phyloP scores from a whole-genome alignment of 164 flowering plant genomes.

The Euptelea pleiosperma region DNA sequence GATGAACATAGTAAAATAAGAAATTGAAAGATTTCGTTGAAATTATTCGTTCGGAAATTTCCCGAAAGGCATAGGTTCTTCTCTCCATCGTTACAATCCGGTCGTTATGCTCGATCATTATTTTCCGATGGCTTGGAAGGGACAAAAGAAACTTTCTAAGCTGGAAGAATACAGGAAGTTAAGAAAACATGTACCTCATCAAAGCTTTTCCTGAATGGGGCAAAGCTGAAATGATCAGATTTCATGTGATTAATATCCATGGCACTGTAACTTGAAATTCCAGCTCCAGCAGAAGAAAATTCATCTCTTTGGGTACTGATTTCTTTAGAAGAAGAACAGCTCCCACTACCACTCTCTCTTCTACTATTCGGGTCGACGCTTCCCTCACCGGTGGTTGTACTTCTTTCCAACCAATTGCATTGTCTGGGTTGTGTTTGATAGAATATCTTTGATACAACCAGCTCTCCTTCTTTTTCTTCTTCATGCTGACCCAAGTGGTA shows the following conservation, averaged over 20 bases:
- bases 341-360: slow-evolving; percentile 49
- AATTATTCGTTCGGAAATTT: too few species aligned
- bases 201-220: slow-evolving; percentile 30
- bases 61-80: too few species aligned
- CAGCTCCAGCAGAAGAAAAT: slow-evolving; percentile 32
- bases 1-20: too few species aligned
- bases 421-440: too few species aligned
- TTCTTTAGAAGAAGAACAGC: slow-evolving; percentile 46
- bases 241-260: slow-evolving; percentile 66
- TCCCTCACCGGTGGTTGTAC: slow-evolving; percentile 31
- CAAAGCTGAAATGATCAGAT: slow-evolving; percentile 40
- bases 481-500: slow-evolving; percentile 84
- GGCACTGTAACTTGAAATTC: slow-evolving; percentile 34
- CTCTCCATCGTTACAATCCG: too few species aligned
- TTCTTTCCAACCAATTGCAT: slow-evolving; percentile 65
- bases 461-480: slow-evolving; percentile 93
- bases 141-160: too few species aligned
- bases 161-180: not conserved
- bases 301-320: slow-evolving; percentile 40
- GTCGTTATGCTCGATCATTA: too few species aligned
- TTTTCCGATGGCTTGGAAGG: too few species aligned
- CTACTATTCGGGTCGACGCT: slow-evolving; percentile 26
- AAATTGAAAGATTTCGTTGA: too few species aligned
- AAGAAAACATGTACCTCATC: slow-evolving; percentile 18
- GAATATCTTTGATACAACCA: slow-evolving; percentile 89